phyloP scores from a whole-genome alignment of 768 basidiomycete genomes.

The Wakefieldia striispora region DNA sequence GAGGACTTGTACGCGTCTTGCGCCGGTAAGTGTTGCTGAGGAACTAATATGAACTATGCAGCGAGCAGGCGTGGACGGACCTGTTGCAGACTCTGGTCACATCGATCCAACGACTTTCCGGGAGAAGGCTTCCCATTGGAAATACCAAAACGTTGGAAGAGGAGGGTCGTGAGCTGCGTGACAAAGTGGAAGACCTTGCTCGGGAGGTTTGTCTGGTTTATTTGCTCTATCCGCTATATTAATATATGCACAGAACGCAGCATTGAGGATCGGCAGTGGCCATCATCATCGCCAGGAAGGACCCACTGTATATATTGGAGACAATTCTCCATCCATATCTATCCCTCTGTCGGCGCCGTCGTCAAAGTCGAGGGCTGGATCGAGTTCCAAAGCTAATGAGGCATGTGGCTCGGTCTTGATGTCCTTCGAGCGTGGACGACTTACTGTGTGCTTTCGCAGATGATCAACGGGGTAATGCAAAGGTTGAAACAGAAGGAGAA shows the following conservation, averaged over 20 bases:
- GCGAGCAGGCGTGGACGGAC: slow-evolving; percentile 63
- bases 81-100: slow-evolving; percentile 60
- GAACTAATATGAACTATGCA: slow-evolving; percentile 30
- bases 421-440: neutral
- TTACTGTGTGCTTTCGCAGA: slow-evolving; percentile 34
- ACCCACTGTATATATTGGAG: slow-evolving; percentile 15
- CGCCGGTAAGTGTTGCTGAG: neutral
- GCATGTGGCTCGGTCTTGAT: slow-evolving; percentile 31
- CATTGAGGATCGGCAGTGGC: neutral
- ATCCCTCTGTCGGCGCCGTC: slow-evolving; percentile 17
- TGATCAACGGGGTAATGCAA: slow-evolving; percentile 74
- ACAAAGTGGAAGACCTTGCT: slow-evolving; percentile 39
- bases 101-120: slow-evolving; percentile 66
- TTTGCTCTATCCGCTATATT: neutral
- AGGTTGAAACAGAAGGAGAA: slow-evolving; percentile 84
- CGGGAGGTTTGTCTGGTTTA: slow-evolving; percentile 52
- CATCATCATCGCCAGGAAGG: slow-evolving; percentile 14
- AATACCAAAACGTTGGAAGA: slow-evolving; percentile 45
- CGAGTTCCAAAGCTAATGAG: slow-evolving; percentile 51
- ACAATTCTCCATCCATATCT: slow-evolving; percentile 1
- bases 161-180: slow-evolving; percentile 48
- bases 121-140: slow-evolving; percentile 57
- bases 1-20: slow-evolving; percentile 56
- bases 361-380: slow-evolving; percentile 34
- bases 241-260: slow-evolving; percentile 7